These are phyloP conservation scores for Biscutella auriculata DNA, from an alignment of 441 rosid species.

Conservation along the genomic window DNA sequence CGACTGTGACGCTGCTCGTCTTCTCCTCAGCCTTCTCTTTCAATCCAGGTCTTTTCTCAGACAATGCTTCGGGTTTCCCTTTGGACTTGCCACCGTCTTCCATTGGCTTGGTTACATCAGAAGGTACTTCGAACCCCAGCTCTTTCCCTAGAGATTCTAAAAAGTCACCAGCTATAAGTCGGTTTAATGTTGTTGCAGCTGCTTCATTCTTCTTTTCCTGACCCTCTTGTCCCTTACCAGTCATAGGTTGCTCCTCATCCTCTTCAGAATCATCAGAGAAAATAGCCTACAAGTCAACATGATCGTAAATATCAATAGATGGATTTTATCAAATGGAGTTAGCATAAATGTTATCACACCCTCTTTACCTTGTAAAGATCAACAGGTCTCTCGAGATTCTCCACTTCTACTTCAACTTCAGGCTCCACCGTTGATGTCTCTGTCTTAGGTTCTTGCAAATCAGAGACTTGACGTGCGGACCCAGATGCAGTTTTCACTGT, in stretches of 20 bases:
- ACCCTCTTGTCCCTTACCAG: slow-evolving; percentile 30
- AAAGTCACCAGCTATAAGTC: slow-evolving; percentile 89
- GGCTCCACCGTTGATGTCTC: slow-evolving; percentile 31
- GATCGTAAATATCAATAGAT: background rate
- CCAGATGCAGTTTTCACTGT: slow-evolving; percentile 37
- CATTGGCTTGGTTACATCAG: slow-evolving; percentile 35
- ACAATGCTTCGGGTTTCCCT: slow-evolving; percentile 14
- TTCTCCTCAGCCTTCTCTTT: slow-evolving; percentile 26
- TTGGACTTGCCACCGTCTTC: slow-evolving; percentile 20
- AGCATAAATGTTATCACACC: background rate
- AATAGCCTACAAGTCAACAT: slow-evolving; percentile 57
- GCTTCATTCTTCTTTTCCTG: slow-evolving; percentile 65
- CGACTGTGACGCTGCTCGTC: slow-evolving; percentile 24
- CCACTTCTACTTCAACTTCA: slow-evolving; percentile 47
- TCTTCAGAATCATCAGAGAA: slow-evolving; percentile 95
- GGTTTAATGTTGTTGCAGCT: slow-evolving; percentile 68
- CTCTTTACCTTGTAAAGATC: slow-evolving; percentile 84
- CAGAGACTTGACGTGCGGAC: slow-evolving; percentile 23
- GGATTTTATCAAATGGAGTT: background rate
- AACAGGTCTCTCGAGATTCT: slow-evolving; percentile 86
- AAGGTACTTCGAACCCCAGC: slow-evolving; percentile 87
- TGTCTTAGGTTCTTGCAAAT: slow-evolving; percentile 25
- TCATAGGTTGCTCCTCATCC: slow-evolving; percentile 38
- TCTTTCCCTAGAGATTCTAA: slow-evolving; percentile 90
- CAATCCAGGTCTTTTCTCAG: slow-evolving; percentile 14